Evolutionary conservation across 129 eudicot species (phyloP).

Genomic region (Flaveria sonorensis): DNA sequence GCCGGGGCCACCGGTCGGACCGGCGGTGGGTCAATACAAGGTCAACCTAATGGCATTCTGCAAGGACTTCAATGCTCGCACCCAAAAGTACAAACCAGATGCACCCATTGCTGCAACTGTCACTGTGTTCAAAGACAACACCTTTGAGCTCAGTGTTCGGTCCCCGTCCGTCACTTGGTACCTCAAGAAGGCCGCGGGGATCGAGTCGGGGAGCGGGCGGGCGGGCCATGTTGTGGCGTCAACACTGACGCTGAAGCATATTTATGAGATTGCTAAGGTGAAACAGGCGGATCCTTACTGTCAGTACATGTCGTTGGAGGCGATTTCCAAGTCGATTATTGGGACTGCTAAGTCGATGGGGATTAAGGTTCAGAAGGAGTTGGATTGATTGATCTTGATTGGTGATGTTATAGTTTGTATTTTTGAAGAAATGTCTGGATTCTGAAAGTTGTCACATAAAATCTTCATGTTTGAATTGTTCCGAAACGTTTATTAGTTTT

Average conservation of each 20-base stretch:
- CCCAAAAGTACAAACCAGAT: constrained; percentile 13
- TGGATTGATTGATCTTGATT: background rate
- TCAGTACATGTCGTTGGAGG: constrained; percentile 23
- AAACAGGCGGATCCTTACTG: constrained; percentile 17
- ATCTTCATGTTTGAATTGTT: constrained; percentile 1
- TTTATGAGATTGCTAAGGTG: constrained; percentile 16
- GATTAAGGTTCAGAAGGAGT: constrained; percentile 16
- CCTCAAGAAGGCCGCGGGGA: constrained; percentile 14
- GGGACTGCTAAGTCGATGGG: constrained; percentile 15
- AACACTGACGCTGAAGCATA: background rate
- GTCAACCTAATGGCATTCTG: constrained; percentile 18
- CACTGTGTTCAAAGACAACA: constrained; percentile 5
- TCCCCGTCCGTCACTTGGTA: constrained; percentile 15
- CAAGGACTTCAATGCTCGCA: constrained; percentile 19
- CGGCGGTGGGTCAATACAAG: constrained; percentile 17
- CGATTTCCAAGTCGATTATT: constrained; percentile 10
- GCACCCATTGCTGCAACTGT: constrained; percentile 17
- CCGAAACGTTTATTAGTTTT: background rate
- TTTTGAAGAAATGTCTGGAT: background rate
- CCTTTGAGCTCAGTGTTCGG: constrained; percentile 14
- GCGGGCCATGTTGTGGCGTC: constrained; percentile 12
- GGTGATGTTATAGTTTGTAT: background rate
- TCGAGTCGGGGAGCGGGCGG: constrained; percentile 15
- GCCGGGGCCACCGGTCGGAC: constrained; percentile 18
- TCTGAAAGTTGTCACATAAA: background rate